Conservation (phyloP, 257 asterid species). For the Gentiana straminea region DNA sequence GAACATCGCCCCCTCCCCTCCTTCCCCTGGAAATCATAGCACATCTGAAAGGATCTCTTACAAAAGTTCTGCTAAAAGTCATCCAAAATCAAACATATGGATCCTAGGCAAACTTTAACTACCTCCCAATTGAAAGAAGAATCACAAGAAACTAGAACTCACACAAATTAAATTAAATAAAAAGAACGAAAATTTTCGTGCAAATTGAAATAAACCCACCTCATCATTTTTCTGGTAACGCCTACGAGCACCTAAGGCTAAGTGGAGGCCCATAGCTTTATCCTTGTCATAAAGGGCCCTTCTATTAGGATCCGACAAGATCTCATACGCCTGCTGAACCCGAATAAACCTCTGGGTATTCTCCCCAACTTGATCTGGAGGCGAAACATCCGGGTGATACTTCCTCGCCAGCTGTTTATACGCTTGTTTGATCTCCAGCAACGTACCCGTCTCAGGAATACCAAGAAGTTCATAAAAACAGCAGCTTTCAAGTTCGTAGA, state of each 20-base stretch:
- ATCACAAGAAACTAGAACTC: background rate
- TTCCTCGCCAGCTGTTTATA: slow-evolving; percentile 76
- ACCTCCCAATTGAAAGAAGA: too few species aligned
- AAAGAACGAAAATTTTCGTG: background rate
- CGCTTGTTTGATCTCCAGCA: slow-evolving; percentile 65
- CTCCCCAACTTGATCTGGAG: slow-evolving; percentile 73
- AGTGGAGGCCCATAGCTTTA: slow-evolving; percentile 39
- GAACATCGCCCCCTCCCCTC: background rate
- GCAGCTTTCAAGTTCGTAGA: slow-evolving; percentile 5
- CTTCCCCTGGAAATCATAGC: too few species aligned
- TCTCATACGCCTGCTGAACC: slow-evolving; percentile 86
- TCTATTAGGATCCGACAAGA: slow-evolving; percentile 61
- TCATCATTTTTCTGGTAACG: slow-evolving; percentile 30
- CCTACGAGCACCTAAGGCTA: slow-evolving; percentile 36
- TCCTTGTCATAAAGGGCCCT: slow-evolving; percentile 55
- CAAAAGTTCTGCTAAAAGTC: background rate
- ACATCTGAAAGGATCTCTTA: too few species aligned
- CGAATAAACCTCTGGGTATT: slow-evolving; percentile 53
- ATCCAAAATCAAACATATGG: background rate
- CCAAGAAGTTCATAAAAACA: slow-evolving; percentile 70
- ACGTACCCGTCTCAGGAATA: slow-evolving; percentile 46
- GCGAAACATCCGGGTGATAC: slow-evolving; percentile 94
- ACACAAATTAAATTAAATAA: background rate
- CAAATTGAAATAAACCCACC: slow-evolving; percentile 18
- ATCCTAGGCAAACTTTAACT: too few species aligned